Conservation (phyloP, 73 alveolate species). For the Paramecium octaurelia region DNA sequence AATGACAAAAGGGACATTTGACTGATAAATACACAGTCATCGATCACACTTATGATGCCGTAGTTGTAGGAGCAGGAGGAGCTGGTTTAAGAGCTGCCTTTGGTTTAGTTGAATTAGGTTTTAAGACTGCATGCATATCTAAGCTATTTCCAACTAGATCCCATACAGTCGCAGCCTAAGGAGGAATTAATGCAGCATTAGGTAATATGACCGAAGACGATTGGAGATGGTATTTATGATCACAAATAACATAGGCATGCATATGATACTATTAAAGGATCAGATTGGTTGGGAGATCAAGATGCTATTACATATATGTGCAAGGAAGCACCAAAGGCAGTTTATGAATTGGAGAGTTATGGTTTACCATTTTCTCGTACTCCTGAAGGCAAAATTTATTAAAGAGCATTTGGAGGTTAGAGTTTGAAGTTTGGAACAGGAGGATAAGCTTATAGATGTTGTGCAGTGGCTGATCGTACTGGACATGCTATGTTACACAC, state of each 20-base stretch:
- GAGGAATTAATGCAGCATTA: conserved; percentile 92
- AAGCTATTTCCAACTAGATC: conserved; percentile 97
- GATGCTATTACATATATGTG: conserved; percentile 97
- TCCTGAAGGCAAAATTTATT: conserved; percentile 94
- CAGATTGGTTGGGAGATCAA: conserved; percentile 91
- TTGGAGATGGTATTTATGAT: conserved; percentile 86
- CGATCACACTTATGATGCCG: conserved; percentile 92
- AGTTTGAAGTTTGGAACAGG: conserved; percentile 89
- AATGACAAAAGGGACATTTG: conserved; percentile 15
- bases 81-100: conserved; percentile 98
- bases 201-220: conserved; percentile 97
- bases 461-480: conserved; percentile 98
- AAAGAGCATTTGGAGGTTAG: conserved; percentile 97
- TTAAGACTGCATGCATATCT: conserved; percentile 95
- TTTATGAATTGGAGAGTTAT: conserved; percentile 88
- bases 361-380: conserved; percentile 97
- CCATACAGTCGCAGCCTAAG: conserved; percentile 98
- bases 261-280: conserved; percentile 90
- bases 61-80: conserved; percentile 94
- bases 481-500: conserved; percentile 98
- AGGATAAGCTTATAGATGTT: conserved; percentile 78
- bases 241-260: conserved; percentile 66
- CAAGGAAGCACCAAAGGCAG: conserved; percentile 93
- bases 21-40: conserved; percentile 83
- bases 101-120: conserved; percentile 94